Evolutionary conservation across 2,329 filamentous ascomycete genomes (phyloP).

Genomic region (Sphaerulina vaccinii): DNA sequence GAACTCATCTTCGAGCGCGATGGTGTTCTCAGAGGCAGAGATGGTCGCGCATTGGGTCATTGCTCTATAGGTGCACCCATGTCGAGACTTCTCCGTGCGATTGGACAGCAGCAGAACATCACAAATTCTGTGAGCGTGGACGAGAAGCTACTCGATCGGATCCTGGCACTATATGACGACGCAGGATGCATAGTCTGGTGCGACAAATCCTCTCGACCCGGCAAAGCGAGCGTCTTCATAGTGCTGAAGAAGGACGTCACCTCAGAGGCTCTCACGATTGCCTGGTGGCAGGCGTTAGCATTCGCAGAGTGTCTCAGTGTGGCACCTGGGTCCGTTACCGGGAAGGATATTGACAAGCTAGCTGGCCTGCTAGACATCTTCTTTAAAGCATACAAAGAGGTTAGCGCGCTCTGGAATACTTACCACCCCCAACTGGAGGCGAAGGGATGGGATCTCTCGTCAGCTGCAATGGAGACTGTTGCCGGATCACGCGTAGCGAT

Average conservation of each 20-base stretch:
- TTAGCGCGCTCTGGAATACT: conserved; percentile 44
- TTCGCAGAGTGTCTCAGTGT: conserved; percentile 37
- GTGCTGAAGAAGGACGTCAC: conserved; percentile 61
- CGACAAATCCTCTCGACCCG: conserved; percentile 37
- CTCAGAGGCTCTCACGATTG: conserved; percentile 54
- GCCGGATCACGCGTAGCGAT: conserved; percentile 45
- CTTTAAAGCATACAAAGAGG: conserved; percentile 34
- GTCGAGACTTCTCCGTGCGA: conserved; percentile 23
- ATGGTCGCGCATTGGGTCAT: conserved; percentile 50
- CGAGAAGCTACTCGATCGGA: conserved; percentile 36
- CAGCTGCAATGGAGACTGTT: conserved; percentile 65
- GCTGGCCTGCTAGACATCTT: conserved; percentile 40
- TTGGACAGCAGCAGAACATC: conserved; percentile 31
- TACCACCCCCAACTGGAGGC: conserved; percentile 44
- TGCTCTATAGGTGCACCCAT: conserved; percentile 52
- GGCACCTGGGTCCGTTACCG: conserved; percentile 12
- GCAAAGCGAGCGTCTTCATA: conserved; percentile 47
- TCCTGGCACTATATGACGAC: conserved; percentile 52
- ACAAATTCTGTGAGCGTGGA: conserved; percentile 26
- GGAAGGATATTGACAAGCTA: conserved; percentile 1
- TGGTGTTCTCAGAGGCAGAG: conserved; percentile 60
- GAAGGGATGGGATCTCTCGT: conserved; percentile 66
- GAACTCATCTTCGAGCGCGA: conserved; percentile 64
- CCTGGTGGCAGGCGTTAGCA: conserved; percentile 61
- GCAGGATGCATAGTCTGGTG: conserved; percentile 61